Base-by-base conservation (phyloP, 2,329 filamentous ascomycete species). In the Aspergillus latus region DNA sequence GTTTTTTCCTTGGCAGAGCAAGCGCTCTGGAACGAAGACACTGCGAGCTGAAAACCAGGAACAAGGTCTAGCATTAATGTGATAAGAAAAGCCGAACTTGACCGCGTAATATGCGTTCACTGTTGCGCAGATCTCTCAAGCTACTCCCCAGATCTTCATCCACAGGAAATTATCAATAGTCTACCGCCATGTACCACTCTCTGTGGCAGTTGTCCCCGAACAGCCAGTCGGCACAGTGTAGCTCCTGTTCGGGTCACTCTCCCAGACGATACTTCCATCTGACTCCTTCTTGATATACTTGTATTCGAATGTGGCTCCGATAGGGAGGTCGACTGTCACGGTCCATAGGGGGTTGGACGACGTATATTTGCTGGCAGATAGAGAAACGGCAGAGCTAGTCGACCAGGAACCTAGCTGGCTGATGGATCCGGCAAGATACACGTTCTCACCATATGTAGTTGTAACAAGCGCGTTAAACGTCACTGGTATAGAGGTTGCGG, bases 351-450 rank as follows among this genome's bases (percentile, higher is more conserved):
- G 84, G 63, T 87, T 84, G 34, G 68, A 72, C 2, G 74, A 63
- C 0, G 84, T 86, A 67, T 90, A 91, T 15, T 76, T 66, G 13
- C 73, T 75, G 2, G 87, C 83, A 45, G 78, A 82, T 16, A 92
- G 75, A 0, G 82, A 64, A 2, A 88, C 65, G 0, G 82, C 87
- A 29, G 72, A 76, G 43, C 60, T 66, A 0, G 81, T 76, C 57
- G 84, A 75, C 88, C 88, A 91, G 63, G 68, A 78, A 8, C 88
- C 88, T 6, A 92, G 80, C 30, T 80, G 75, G 1, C 77, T 65
- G 47, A 80, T 78, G 54, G 80, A 84, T 15, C 88, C 88, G 0
- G 82, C 78, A 10, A 92, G 70, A 69, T 85, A 88, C 66, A 92
- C 79, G 7, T 80, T 84, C 69, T 90, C 79, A 3, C 88, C 88